Evolutionary conservation across 257 asterid genomes (phyloP).

Genomic region (Solanum ossicruentum): DNA sequence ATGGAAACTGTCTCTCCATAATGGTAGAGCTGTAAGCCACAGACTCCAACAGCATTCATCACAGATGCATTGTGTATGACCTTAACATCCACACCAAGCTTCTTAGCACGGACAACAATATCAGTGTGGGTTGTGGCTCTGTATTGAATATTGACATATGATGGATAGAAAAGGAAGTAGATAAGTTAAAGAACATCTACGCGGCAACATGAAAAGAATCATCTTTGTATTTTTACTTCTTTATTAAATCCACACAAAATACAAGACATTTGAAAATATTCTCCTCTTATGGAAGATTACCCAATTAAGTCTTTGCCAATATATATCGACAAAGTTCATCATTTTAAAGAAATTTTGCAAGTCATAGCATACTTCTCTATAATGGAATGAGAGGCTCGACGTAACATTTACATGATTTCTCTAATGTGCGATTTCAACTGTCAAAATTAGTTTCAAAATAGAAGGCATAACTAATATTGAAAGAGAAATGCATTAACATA

Average conservation of each 20-base stretch:
- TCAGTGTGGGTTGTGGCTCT: conserved; percentile 95
- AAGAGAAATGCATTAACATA: background rate
- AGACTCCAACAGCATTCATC: conserved; percentile 88
- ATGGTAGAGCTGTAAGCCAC: conserved; percentile 86
- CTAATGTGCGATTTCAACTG: background rate
- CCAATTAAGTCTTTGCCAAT: background rate
- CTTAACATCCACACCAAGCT: conserved; percentile 60
- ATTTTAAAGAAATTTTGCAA: background rate
- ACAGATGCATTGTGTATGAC: conserved; percentile 92
- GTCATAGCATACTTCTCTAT: background rate
- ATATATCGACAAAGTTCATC: background rate
- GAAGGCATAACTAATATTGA: background rate
- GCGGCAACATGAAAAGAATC: background rate
- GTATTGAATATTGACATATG: conserved; percentile 2
- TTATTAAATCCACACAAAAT: background rate
- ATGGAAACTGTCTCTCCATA: conserved; percentile 85
- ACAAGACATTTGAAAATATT: background rate
- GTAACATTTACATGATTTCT: background rate
- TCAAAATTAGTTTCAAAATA: background rate
- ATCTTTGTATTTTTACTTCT: background rate
- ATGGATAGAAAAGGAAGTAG: background rate
- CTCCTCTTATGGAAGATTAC: background rate
- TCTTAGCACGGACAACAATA: conserved; percentile 86
- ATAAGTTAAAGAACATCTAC: background rate
- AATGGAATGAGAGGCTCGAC: background rate